Conservation (phyloP, 352 stramenopile genomes). For the Sclerospora graminicola region DNA sequence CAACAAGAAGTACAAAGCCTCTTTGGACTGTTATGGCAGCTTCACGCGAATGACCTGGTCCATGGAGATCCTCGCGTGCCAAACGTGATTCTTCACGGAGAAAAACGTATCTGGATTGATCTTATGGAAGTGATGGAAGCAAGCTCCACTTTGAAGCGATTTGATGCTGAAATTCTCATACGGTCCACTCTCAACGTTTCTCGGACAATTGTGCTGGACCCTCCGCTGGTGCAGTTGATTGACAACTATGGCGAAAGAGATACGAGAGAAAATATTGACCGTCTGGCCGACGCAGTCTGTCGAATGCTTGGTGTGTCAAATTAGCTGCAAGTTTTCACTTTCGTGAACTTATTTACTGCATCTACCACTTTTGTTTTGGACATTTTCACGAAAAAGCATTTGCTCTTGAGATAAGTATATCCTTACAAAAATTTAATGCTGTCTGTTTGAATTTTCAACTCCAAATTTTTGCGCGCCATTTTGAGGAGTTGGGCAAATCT, state of each 20-base stretch:
- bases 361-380: no score
- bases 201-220: constrained; percentile 4
- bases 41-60: neutral
- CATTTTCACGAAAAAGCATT: no score
- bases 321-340: no score
- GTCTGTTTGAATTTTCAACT: no score
- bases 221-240: neutral
- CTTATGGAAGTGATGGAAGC: no score
- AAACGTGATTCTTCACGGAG: neutral
- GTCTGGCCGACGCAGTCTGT: neutral
- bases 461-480: no score
- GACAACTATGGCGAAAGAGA: neutral
- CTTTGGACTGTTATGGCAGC: neutral
- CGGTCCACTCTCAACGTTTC: constrained; percentile 12
- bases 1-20: neutral
- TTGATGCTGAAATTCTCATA: constrained; percentile 22
- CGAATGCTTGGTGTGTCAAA: no score
- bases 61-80: constrained; percentile 1
- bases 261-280: neutral
- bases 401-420: no score
- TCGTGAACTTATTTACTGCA: no score
- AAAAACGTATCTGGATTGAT: neutral
- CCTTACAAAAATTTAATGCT: no score
- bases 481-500: no score
- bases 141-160: constrained; percentile 10